Base-by-base conservation (phyloP, 257 asterid species). In the Nicotiana noctiflora region DNA sequence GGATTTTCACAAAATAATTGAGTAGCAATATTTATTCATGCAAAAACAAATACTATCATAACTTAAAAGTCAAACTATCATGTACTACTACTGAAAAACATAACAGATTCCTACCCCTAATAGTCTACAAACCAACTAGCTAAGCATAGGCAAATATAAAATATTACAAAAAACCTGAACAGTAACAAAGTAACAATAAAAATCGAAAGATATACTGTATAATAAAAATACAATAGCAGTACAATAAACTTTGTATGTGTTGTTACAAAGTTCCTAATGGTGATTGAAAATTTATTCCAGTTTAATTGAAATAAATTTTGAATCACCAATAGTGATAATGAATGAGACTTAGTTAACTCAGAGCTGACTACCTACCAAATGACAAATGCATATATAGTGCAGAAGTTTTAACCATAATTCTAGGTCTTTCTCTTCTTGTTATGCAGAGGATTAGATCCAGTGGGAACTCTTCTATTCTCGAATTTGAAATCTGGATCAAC, bases 241-340 rank as follows among this genome's bases (percentile, higher is more conserved):
- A 37, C 9, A 37, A 29, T 27, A 63, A 70, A 70, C 59, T 21
- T 70, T 70, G 31, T 19, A 70, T 40, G 77, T 44, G 21, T 44
- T 44, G 10, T 70, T 44, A 44, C 57, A 12, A 70, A 44, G 57
- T 44, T 70, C 19, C 77, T 70, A 40, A 40, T 44, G 77, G 57
- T 70, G 77, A 44, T 44, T 70, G 34, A 70, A 70, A 70, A 70
- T 70, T 70, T 70, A 70, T 15, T 44, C 77, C 19, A 70, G 46
- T 37, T 25, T 67, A 37, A 37, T 67, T 40, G 57, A 70, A 80
- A n/a, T 80, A 80, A 68, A 80, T 80, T 80, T 80, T 66, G 55
- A 52, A n/a, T 80, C 66, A 68, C 68, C 83, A 68, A 80, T 31
- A 72, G 31, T 79, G 61, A 40, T 15, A 9, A 65, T 5, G 23